Percentiles rank a stretch among this genome's conserved stretches.
phyloP scores from a whole-genome alignment of 345 rosid species.

The Conringia planisiliqua region DNA sequence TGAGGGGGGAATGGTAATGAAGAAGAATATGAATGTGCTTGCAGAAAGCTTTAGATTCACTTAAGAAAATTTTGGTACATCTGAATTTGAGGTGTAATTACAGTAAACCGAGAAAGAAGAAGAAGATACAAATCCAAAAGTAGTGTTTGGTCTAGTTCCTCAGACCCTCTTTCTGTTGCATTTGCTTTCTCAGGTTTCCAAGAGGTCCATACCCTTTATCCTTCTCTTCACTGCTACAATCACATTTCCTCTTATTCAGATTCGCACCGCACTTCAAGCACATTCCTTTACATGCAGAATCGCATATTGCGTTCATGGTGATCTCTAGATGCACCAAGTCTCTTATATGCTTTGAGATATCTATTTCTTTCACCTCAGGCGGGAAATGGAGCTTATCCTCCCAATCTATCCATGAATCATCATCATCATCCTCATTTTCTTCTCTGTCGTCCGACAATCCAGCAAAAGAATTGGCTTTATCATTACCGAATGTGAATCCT shows the following conservation, averaged over 20 bases:
- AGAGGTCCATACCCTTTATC: conserved; percentile 63
- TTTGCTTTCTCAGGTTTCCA: conserved; percentile 58
- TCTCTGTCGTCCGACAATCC: conserved; percentile 17
- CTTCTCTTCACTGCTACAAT: conserved; percentile 46
- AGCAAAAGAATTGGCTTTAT: conserved; percentile 29
- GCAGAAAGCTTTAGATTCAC: background rate
- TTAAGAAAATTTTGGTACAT: background rate
- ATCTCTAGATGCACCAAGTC: conserved; percentile 83
- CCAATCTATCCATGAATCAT: conserved; percentile 62
- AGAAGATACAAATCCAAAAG: background rate
- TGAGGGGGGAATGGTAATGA: background rate
- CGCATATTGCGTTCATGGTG: conserved; percentile 59
- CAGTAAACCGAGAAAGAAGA: background rate
- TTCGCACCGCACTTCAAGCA: conserved; percentile 79
- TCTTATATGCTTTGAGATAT: conserved; percentile 78
- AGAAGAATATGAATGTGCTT: background rate
- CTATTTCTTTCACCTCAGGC: conserved; percentile 58
- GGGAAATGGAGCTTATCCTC: conserved; percentile 82
- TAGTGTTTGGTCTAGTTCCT: conserved; percentile 4
- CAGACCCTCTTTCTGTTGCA: conserved; percentile 43
- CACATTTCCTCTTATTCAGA: conserved; percentile 61
- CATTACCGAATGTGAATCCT: conserved; percentile 42
- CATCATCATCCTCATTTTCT: conserved; percentile 41
- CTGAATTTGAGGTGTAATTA: background rate
- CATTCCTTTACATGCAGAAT: conserved; percentile 70